Evolutionary conservation across 2,329 filamentous ascomycete genomes (phyloP).

Genomic region (Domatiomyces globalis): DNA sequence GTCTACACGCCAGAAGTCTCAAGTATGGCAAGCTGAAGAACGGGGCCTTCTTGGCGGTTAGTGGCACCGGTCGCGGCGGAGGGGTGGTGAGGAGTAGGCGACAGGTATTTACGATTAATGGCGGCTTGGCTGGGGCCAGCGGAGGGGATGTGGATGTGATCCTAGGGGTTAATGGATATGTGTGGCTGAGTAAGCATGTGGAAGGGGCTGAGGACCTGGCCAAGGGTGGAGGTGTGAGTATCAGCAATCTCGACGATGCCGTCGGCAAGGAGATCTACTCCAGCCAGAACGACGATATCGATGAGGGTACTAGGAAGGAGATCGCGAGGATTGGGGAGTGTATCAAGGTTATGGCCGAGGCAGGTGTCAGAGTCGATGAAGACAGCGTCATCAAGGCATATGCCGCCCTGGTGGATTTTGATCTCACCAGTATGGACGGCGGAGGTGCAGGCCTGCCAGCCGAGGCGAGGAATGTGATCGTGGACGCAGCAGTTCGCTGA

Average conservation of each 20-base stretch:
- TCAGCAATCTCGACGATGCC: conserved; percentile 78
- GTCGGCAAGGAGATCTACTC: conserved; percentile 80
- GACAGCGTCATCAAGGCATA: conserved; percentile 75
- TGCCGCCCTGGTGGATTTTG: conserved; percentile 61
- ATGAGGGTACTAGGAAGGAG: conserved; percentile 63
- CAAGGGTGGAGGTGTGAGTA: conserved; percentile 34
- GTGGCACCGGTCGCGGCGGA: conserved; percentile 58
- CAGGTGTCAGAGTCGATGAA: conserved; percentile 74
- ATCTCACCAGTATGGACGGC: conserved; percentile 26
- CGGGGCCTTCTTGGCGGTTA: conserved; percentile 72
- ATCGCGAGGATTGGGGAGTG: conserved; percentile 73
- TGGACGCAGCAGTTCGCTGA: conserved; percentile 16
- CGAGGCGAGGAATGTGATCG: conserved; percentile 13
- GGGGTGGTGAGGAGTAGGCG: conserved; percentile 72
- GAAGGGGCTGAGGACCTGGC: conserved; percentile 38
- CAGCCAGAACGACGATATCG: conserved; percentile 82
- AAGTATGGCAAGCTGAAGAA: conserved; percentile 95
- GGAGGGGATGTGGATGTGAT: conserved; percentile 59
- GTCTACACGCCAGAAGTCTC: conserved; percentile 74
- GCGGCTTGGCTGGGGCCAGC: conserved; percentile 31
- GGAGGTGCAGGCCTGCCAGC: conserved; percentile 6
- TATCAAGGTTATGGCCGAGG: conserved; percentile 68
- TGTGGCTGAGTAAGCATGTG: conserved; percentile 82
- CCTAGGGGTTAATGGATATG: conserved; percentile 89
- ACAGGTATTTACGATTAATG: conserved; percentile 68